Percentiles rank a stretch among this genome's conserved stretches.
Evolutionary conservation across 495 filamentous ascomycete species (phyloP).

Genomic region (Talaromyces ruber): DNA sequence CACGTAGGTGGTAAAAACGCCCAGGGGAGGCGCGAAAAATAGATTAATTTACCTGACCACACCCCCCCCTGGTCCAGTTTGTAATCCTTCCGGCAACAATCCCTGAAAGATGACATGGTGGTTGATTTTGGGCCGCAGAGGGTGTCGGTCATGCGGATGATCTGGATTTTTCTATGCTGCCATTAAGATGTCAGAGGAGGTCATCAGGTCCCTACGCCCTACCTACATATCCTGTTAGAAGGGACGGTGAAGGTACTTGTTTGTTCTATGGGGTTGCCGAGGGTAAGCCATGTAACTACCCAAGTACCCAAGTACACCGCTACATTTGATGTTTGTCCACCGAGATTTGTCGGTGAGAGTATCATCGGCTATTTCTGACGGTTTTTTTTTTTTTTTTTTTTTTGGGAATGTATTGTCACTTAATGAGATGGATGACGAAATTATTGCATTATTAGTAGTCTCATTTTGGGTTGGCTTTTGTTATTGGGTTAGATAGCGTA

Average conservation of each 20-base stretch:
- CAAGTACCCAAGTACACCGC: background rate
- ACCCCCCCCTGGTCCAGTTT: background rate
- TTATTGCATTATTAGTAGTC: background rate
- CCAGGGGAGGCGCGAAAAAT: background rate
- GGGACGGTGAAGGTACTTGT: background rate
- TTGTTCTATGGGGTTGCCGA: background rate
- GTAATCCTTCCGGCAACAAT: background rate
- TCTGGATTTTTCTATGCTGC: background rate
- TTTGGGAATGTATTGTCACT: background rate
- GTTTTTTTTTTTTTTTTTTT: too few relatives aligned
- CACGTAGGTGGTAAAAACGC: background rate
- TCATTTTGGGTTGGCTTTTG: background rate
- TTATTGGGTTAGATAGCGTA: background rate
- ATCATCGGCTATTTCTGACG: background rate
- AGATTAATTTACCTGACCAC: background rate
- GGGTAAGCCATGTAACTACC: background rate
- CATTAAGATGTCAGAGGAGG: background rate
- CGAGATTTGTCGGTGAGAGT: background rate
- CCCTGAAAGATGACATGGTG: background rate
- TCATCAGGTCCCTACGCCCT: background rate
- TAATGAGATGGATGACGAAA: background rate
- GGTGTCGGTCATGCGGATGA: slow-evolving; percentile 2
- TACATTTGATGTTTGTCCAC: background rate
- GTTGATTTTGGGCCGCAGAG: background rate
- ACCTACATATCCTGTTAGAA: background rate